A percentile compares a stretch with the other conserved stretches of the same genome.
Conservation (phyloP, 495 filamentous ascomycete species). For the Ramalina peruviana region DNA sequence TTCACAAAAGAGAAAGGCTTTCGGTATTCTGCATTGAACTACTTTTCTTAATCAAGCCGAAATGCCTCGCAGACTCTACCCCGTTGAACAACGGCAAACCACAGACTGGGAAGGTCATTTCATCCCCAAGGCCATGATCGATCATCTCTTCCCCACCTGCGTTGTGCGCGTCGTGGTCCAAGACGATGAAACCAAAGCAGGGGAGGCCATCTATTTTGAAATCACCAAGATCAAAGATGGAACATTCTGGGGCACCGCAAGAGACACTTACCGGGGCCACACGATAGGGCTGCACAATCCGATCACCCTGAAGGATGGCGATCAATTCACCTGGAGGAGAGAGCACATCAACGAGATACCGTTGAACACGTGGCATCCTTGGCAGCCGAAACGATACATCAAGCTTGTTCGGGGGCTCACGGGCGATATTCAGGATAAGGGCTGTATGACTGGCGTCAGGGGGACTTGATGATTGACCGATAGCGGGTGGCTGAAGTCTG, state of each 20-base stretch:
- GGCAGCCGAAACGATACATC: slow-evolving; percentile 6
- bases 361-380: background rate
- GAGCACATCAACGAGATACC: slow-evolving; percentile 12
- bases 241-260: slow-evolving; percentile 8
- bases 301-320: slow-evolving; percentile 1
- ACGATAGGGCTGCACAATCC: background rate
- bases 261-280: slow-evolving; percentile 2
- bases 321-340: slow-evolving; percentile 8
- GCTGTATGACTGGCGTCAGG: background rate
- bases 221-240: slow-evolving; percentile 13
- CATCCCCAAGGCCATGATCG: slow-evolving; percentile 1
- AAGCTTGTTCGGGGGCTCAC: slow-evolving; percentile 1
- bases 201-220: slow-evolving; percentile 8
- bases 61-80: slow-evolving; percentile 6
- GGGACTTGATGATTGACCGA: too few relatives aligned
- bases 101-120: slow-evolving; percentile 8
- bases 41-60: background rate
- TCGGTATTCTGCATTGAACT: too few relatives aligned
- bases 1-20: too few relatives aligned
- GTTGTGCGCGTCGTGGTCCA: slow-evolving; percentile 2
- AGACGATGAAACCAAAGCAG: background rate
- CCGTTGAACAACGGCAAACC: background rate
- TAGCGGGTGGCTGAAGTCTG: background rate
- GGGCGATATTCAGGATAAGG: background rate
- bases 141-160: slow-evolving; percentile 6